Base-by-base conservation (phyloP, 2,329 filamentous ascomycete genomes). In the Apiospora aurea region DNA sequence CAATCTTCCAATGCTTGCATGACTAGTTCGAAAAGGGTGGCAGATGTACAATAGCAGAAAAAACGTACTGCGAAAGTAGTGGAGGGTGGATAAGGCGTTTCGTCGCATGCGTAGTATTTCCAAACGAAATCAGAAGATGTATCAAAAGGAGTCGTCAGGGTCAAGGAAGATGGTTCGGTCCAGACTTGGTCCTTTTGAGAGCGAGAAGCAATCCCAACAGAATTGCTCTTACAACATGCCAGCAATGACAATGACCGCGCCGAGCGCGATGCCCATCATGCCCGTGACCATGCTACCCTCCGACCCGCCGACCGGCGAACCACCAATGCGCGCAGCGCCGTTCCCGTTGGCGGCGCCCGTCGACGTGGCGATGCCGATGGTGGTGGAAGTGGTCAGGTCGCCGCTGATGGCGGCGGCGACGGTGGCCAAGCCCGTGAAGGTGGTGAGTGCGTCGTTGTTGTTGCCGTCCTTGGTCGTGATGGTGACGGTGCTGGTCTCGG, bases 401-500 rank as follows among this genome's bases (percentile, higher is more conserved):
- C 82, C 80, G 71, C 81, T 81, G 47, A 80, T 75, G 18, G 81
- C 79, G 4, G 78, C 70, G 57, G 76, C 78, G 14, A 80, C 78
- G 1, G 77, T 79, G 10, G 79, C 78, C 26, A 78, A 51, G 5
- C 76, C 78, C 0, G 78, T 78, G 67, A 75, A 74, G 38, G 80
- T 80, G 7, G 76, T 78, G 71, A 79, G 76, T 8, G 75, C 73
- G 70, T 81, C 80, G 38, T 75, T 71, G 13, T 41, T 26, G 21
- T 16, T 21, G 2, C 70, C n/a, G 34, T 51, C 29, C 1, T 69
- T 24, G 11, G 77, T 80, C 18, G 82, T 82, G 46, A 78, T 75
- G 3, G 82, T 83, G 61, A 84, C 77, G 41, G 75, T 80, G 71
- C 75, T 70, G 2, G 82, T 84, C 38, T 78, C 75, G 8, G 82